phyloP scores from a whole-genome alignment of 2,329 filamentous ascomycete genomes.

The Colletotrichum sp. region DNA sequence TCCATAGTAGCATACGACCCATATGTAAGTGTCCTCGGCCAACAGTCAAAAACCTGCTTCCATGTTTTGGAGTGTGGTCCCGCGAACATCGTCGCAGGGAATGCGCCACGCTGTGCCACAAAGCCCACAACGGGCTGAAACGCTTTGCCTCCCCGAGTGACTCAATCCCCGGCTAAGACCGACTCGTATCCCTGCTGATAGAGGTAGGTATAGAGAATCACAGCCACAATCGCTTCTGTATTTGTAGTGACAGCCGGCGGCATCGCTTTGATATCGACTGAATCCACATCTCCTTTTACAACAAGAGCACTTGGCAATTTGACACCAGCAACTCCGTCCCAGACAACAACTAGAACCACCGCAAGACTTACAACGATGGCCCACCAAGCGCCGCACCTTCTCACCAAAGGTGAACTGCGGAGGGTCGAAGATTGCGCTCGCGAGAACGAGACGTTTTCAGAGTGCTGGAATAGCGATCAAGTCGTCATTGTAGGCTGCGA shows the following conservation, averaged over 20 bases:
- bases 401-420: background rate
- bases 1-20: no score
- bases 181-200: background rate
- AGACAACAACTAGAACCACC: no score
- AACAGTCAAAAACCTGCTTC: no score
- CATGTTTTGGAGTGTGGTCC: no score
- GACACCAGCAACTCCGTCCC: no score
- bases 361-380: no score
- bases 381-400: background rate
- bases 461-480: background rate
- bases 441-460: background rate
- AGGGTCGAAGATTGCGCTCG: background rate
- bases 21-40: no score
- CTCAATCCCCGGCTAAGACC: background rate
- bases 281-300: no score
- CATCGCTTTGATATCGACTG: fast-evolving
- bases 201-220: fast-evolving
- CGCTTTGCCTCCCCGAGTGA: background rate
- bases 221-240: background rate
- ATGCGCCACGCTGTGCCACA: background rate
- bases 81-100: no score
- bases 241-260: fast-evolving
- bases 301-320: no score
- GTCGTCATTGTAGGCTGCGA: background rate
- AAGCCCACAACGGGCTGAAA: background rate